Conservation (phyloP, 2,329 filamentous ascomycete genomes). For the Rhinocladiella mackenziei region DNA sequence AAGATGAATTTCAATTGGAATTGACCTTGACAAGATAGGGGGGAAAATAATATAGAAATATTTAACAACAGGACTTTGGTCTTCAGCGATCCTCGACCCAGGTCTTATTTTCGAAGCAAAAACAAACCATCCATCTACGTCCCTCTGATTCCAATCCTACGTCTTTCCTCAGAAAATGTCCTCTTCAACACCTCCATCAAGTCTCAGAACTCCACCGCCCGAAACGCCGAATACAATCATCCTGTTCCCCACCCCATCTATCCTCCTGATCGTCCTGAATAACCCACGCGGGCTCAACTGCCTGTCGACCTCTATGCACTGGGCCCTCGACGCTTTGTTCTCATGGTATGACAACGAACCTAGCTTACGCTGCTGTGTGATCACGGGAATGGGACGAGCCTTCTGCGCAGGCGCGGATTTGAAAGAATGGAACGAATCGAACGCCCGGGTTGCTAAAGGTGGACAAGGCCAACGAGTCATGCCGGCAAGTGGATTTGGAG, state of each 20-base stretch:
- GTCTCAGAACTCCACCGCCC: slow-evolving; percentile 34
- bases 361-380: slow-evolving; percentile 37
- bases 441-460: slow-evolving; percentile 15
- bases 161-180: slow-evolving; percentile 6
- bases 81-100: no score
- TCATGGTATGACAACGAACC: slow-evolving; percentile 46
- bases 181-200: slow-evolving; percentile 7
- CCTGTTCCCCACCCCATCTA: slow-evolving; percentile 42
- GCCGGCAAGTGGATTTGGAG: slow-evolving; percentile 38
- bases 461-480: slow-evolving; percentile 18
- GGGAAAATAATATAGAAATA: no score
- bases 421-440: slow-evolving; percentile 39
- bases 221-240: slow-evolving; percentile 34
- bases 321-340: slow-evolving; percentile 40
- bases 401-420: slow-evolving; percentile 46
- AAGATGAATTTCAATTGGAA: no score
- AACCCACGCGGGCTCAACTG: slow-evolving; percentile 43
- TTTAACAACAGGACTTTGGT: no score
- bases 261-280: slow-evolving; percentile 47
- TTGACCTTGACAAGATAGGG: no score
- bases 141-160: no score
- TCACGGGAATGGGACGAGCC: slow-evolving; percentile 42
- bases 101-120: no score
- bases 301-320: slow-evolving; percentile 39
- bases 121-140: slow-evolving; percentile 3